Conservation (phyloP, 2,329 filamentous ascomycete species). For the Drechslerella coelobrocha region DNA sequence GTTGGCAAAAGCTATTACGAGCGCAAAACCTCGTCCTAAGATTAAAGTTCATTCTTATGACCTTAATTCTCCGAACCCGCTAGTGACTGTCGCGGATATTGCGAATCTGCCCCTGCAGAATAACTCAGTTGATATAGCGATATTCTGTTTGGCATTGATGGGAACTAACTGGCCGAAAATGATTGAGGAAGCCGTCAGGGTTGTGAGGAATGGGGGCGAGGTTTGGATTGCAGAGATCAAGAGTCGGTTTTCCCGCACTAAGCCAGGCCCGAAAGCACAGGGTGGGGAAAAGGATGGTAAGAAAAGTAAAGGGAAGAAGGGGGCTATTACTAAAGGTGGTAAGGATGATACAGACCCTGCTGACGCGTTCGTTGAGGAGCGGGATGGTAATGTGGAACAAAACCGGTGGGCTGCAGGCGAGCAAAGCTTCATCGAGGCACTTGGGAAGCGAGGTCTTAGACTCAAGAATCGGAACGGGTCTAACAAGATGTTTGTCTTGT, state of each 20-base stretch:
- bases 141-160: constrained; percentile 98
- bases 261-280: constrained; percentile 64
- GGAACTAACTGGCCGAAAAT: constrained; percentile 98
- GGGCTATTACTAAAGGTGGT: constrained; percentile 58
- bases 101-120: constrained; percentile 78
- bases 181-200: constrained; percentile 90
- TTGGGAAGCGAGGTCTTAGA: constrained; percentile 82
- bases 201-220: constrained; percentile 92
- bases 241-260: constrained; percentile 73
- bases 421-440: constrained; percentile 78
- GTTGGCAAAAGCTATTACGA: constrained; percentile 69
- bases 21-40: constrained; percentile 59
- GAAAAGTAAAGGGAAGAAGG: constrained; percentile 61
- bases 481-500: constrained; percentile 98
- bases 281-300: constrained; percentile 57
- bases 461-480: constrained; percentile 77
- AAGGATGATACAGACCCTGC: constrained; percentile 63
- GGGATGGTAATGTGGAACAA: constrained; percentile 70
- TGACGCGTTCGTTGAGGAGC: constrained; percentile 69
- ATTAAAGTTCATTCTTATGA: constrained; percentile 85
- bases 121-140: constrained; percentile 79
- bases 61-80: constrained; percentile 73
- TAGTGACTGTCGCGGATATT: constrained; percentile 89
- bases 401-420: constrained; percentile 82
- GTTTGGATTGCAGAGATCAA: constrained; percentile 98